Percentiles rank a stretch among this genome's conserved stretches.
These are phyloP conservation scores for Rhazya stricta DNA, from an alignment of 257 asterid species.

Conservation along the genomic window DNA sequence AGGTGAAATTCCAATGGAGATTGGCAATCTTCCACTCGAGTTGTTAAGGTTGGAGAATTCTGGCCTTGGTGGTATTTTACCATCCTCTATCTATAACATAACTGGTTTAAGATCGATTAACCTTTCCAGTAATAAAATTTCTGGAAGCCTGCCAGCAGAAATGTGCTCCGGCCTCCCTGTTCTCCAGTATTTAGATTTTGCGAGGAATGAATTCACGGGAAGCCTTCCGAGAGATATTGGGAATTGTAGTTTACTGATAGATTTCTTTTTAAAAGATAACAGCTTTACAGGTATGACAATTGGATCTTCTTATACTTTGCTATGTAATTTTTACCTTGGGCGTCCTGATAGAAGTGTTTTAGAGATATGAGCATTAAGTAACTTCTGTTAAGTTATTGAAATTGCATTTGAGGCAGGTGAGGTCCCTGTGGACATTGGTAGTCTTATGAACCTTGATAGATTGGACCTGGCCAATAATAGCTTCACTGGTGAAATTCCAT, in stretches of 20 bases:
- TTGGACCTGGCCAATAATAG: constrained; percentile 15
- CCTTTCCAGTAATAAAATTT: constrained; percentile 19
- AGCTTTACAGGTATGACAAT: constrained; percentile 4
- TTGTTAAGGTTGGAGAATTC: constrained; percentile 16
- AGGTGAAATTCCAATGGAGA: constrained; percentile 23
- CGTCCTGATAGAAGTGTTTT: background rate
- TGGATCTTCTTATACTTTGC: background rate
- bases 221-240: constrained; percentile 23
- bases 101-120: constrained; percentile 19
- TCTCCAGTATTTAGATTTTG: constrained; percentile 13
- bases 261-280: constrained; percentile 17
- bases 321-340: too few relatives aligned
- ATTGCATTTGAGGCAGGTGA: constrained; percentile 13
- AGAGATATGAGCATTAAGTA: background rate
- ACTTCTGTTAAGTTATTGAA: background rate
- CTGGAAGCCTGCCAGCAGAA: constrained; percentile 22
- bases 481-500: constrained; percentile 17
- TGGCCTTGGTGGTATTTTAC: constrained; percentile 24
- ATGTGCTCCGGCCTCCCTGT: constrained; percentile 23
- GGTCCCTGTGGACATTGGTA: constrained; percentile 19
- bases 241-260: constrained; percentile 25
- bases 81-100: constrained; percentile 21
- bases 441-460: constrained; percentile 11
- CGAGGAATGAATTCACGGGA: constrained; percentile 20
- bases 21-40: constrained; percentile 20